phyloP scores from a whole-genome alignment of 2,329 filamentous ascomycete genomes.

The Coniochaeta ligniaria region DNA sequence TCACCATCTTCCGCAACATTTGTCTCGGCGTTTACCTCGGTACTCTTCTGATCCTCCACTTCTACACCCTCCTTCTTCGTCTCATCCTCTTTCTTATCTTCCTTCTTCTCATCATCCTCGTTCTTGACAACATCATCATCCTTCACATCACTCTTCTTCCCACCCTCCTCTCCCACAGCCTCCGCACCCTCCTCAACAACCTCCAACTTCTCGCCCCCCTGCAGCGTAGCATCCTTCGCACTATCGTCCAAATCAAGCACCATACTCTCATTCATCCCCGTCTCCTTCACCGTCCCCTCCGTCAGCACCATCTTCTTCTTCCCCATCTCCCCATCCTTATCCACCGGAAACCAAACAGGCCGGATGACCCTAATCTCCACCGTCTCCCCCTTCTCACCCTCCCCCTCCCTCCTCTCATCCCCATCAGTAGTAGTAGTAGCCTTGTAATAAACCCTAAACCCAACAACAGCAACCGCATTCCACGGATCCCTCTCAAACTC shows the following conservation, averaged over 20 bases:
- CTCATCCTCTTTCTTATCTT: background rate
- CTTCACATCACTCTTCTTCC: background rate
- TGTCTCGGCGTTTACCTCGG: background rate
- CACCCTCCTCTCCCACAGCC: no score
- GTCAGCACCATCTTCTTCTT: slow-evolving; percentile 2
- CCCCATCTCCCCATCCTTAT: slow-evolving; percentile 5
- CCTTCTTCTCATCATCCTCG: background rate
- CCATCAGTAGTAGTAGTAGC: no score
- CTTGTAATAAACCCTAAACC: slow-evolving; percentile 26
- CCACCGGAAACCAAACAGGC: background rate
- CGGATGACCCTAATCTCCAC: background rate
- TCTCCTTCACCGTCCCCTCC: slow-evolving; percentile 6
- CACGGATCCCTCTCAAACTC: slow-evolving; percentile 23
- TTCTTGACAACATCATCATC: slow-evolving; percentile 1
- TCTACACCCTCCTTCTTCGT: no score
- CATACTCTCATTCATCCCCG: slow-evolving; percentile 9
- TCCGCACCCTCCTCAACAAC: slow-evolving; percentile 1
- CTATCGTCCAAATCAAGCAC: slow-evolving; percentile 24
- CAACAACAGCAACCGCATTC: slow-evolving; percentile 34
- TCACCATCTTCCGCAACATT: no score
- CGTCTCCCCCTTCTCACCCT: slow-evolving; percentile 3
- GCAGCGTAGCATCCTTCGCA: slow-evolving; percentile 19
- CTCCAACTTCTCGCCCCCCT: slow-evolving; percentile 3
- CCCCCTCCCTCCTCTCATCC: slow-evolving; percentile 8
- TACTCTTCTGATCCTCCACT: background rate